A percentile compares a stretch with the other conserved stretches of the same genome.
These are phyloP conservation scores for Halteria grandinella DNA, from an alignment of 73 alveolate species.

Conservation along the genomic window DNA sequence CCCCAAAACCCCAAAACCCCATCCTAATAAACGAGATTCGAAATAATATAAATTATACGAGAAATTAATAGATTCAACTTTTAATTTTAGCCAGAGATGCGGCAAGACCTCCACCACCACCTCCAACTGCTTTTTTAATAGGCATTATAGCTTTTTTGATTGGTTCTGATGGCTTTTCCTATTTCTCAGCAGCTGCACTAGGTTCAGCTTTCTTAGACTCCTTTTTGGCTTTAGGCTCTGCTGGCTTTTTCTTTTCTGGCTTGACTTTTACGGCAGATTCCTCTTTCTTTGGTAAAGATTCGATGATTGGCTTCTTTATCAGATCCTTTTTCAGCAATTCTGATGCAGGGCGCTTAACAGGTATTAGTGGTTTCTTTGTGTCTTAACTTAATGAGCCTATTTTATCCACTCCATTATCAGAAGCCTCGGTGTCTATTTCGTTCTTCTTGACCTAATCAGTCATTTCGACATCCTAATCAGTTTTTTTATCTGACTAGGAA, in stretches of 20 bases:
- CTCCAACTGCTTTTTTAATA: constrained; percentile 20
- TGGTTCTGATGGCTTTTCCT: neutral
- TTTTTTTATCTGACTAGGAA: neutral
- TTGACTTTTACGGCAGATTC: neutral
- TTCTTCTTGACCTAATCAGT: neutral
- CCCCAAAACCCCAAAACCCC: too few relatives aligned
- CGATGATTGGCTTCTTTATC: neutral
- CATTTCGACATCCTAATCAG: neutral
- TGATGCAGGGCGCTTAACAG: too few relatives aligned
- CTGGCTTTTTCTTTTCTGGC: neutral
- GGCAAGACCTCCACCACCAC: constrained; percentile 40
- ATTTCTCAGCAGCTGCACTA: too few relatives aligned
- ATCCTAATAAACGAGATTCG: too few relatives aligned
- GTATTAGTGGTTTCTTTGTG: too few relatives aligned
- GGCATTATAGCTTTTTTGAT: neutral
- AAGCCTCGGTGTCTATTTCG: too few relatives aligned
- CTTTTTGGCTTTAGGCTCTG: neutral
- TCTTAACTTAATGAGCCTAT: too few relatives aligned
- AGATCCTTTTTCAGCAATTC: neutral
- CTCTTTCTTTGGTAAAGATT: neutral
- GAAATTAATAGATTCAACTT: too few relatives aligned
- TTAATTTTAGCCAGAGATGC: constrained; percentile 25
- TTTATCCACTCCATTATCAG: too few relatives aligned
- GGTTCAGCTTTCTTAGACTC: neutral
- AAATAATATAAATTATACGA: too few relatives aligned